A percentile compares a stretch with the other conserved stretches of the same genome.
phyloP scores from a whole-genome alignment of 78 protist species.

The Anaeramoeba flamelloides region DNA sequence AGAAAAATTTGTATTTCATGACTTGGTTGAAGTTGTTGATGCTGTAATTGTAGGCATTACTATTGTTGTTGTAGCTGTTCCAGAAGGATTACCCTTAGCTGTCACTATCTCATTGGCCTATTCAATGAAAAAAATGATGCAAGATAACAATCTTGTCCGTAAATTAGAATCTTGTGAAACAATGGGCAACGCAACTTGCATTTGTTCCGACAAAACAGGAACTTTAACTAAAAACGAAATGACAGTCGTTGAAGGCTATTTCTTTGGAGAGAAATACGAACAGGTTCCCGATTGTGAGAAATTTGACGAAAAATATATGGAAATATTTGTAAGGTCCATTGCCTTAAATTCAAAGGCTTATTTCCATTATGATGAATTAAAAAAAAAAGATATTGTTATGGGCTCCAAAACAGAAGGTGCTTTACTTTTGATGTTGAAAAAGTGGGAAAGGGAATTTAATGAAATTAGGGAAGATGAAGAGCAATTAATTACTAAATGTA shows the following conservation, averaged over 20 bases:
- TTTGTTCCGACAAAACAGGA: constrained; percentile 49
- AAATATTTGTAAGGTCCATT: background rate
- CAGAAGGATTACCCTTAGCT: constrained; percentile 69
- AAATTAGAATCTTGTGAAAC: constrained; percentile 46
- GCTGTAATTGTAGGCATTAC: constrained; percentile 66
- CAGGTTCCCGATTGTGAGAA: background rate
- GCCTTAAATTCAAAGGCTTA: background rate
- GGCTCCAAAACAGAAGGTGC: too few species aligned
- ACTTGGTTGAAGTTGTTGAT: constrained; percentile 29
- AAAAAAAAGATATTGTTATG: too few species aligned
- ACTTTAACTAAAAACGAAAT: constrained; percentile 40
- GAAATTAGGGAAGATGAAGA: too few species aligned
- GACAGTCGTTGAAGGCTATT: background rate
- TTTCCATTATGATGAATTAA: too few species aligned
- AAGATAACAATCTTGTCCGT: constrained; percentile 47
- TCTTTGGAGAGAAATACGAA: background rate
- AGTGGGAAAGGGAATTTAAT: too few species aligned
- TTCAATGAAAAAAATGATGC: constrained; percentile 41
- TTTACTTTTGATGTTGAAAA: too few species aligned
- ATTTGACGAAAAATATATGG: background rate
- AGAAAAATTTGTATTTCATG: background rate
- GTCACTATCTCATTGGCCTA: constrained; percentile 44
- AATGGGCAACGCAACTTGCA: constrained; percentile 37
- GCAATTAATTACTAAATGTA: too few species aligned
- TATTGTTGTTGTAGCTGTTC: constrained; percentile 88